A percentile compares a stretch with the other conserved stretches of the same genome.
These are phyloP conservation scores for Hibiscus syriacus DNA, from an alignment of 345 rosid species.

Conservation along the genomic window DNA sequence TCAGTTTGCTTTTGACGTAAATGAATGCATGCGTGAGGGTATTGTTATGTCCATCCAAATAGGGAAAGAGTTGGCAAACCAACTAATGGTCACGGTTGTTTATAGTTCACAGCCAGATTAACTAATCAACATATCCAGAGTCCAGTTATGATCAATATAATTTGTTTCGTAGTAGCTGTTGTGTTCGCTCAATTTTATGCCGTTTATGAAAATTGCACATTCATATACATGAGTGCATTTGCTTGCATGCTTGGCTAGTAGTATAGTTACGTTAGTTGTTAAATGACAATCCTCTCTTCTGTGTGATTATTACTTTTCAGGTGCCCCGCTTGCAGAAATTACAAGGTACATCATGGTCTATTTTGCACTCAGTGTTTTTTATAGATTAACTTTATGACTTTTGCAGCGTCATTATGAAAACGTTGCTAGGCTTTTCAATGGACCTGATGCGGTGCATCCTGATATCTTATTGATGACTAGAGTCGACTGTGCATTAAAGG, in stretches of 20 bases:
- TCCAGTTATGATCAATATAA: too few species aligned
- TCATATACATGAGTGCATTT: not conserved
- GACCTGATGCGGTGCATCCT: too few species aligned
- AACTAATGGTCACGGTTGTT: too few species aligned
- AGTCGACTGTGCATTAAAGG: constrained; percentile 92
- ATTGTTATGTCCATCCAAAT: too few species aligned
- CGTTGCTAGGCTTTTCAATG: constrained; percentile 90
- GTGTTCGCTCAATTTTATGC: too few species aligned
- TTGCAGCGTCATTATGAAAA: constrained; percentile 84
- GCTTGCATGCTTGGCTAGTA: not conserved
- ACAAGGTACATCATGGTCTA: too few species aligned
- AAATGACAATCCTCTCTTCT: constrained; percentile 11
- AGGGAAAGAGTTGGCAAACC: too few species aligned
- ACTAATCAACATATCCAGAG: too few species aligned
- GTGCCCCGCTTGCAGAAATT: constrained; percentile 99
- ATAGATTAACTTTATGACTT: not conserved
- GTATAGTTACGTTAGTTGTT: not conserved
- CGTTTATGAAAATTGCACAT: not conserved
- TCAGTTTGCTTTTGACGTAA: not conserved
- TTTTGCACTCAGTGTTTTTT: constrained; percentile 8
- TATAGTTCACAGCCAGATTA: too few species aligned
- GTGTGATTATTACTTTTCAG: constrained; percentile 35
- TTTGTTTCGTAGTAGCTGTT: too few species aligned
- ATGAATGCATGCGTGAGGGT: not conserved
- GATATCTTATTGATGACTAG: constrained; percentile 73